Percentiles rank a stretch among this genome's conserved stretches.
These are phyloP conservation scores for Candida berthetii DNA, from an alignment of 805 yeast species.

Conservation along the genomic window DNA sequence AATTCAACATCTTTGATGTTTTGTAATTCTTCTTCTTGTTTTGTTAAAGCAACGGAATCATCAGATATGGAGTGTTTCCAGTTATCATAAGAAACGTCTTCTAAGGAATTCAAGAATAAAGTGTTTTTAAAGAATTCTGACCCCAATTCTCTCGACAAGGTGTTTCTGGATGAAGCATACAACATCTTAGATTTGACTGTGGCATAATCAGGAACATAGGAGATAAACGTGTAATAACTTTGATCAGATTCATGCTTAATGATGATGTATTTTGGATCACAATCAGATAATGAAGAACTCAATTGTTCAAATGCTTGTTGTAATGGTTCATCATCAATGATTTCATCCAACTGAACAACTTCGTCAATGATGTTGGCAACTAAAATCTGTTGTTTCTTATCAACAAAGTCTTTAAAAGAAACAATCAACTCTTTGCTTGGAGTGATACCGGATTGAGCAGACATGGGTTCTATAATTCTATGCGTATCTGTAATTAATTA, in stretches of 20 bases:
- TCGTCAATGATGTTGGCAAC: slow-evolving; percentile 30
- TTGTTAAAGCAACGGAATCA: slow-evolving; percentile 37
- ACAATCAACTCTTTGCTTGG: slow-evolving; percentile 37
- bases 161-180: slow-evolving; percentile 84
- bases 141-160: slow-evolving; percentile 72
- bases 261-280: slow-evolving; percentile 45
- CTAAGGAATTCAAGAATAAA: slow-evolving; percentile 24
- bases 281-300: slow-evolving; percentile 23
- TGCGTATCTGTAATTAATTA: too few relatives aligned
- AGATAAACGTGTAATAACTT: slow-evolving; percentile 50
- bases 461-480: slow-evolving; percentile 39
- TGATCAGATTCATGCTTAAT: slow-evolving; percentile 27
- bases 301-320: slow-evolving; percentile 30
- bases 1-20: slow-evolving; percentile 38
- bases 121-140: slow-evolving; percentile 30
- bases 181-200: slow-evolving; percentile 84
- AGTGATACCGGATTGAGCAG: slow-evolving; percentile 59
- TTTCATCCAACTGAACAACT: slow-evolving; percentile 26
- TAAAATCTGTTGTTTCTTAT: slow-evolving; percentile 27
- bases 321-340: slow-evolving; percentile 24
- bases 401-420: slow-evolving; percentile 36
- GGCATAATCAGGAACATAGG: slow-evolving; percentile 84
- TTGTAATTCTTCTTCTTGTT: slow-evolving; percentile 48
- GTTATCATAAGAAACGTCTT: slow-evolving; percentile 35
- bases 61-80: slow-evolving; percentile 35